phyloP scores from a whole-genome alignment of 2,329 filamentous ascomycete genomes.

The Paradendryphiella salina region DNA sequence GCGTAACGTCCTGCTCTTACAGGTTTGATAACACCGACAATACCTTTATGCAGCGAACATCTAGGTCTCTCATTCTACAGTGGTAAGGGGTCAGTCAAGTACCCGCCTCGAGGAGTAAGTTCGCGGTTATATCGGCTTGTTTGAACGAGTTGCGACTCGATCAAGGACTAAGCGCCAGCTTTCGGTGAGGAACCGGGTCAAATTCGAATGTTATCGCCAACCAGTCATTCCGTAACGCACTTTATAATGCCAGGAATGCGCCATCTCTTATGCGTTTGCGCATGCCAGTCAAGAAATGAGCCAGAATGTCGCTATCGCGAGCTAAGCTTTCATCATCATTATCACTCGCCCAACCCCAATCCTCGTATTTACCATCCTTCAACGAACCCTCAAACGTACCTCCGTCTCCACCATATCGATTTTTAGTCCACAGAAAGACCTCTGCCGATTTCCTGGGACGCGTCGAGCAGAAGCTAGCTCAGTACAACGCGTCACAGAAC shows the following conservation, averaged over 20 bases:
- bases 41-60: not conserved
- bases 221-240: too few relatives aligned
- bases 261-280: too few relatives aligned
- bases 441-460: slow-evolving; percentile 23
- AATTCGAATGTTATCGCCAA: too few relatives aligned
- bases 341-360: not conserved
- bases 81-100: not conserved
- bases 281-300: too few relatives aligned
- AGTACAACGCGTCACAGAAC: slow-evolving; percentile 27
- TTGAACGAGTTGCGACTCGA: too few relatives aligned
- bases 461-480: slow-evolving; percentile 28
- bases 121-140: too few relatives aligned
- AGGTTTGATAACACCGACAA: not conserved
- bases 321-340: not conserved
- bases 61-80: not conserved
- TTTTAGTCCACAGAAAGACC: not conserved
- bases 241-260: too few relatives aligned
- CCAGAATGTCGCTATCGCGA: not conserved
- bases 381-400: not conserved
- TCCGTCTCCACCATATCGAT: not conserved
- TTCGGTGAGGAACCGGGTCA: too few relatives aligned
- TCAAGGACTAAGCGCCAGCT: too few relatives aligned
- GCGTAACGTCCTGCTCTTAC: not conserved
- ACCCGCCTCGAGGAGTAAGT: too few relatives aligned
- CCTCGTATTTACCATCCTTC: not conserved